These are phyloP conservation scores for Fusarium praegraminearum DNA, from an alignment of 2,329 filamentous ascomycete genomes.

Conservation along the genomic window DNA sequence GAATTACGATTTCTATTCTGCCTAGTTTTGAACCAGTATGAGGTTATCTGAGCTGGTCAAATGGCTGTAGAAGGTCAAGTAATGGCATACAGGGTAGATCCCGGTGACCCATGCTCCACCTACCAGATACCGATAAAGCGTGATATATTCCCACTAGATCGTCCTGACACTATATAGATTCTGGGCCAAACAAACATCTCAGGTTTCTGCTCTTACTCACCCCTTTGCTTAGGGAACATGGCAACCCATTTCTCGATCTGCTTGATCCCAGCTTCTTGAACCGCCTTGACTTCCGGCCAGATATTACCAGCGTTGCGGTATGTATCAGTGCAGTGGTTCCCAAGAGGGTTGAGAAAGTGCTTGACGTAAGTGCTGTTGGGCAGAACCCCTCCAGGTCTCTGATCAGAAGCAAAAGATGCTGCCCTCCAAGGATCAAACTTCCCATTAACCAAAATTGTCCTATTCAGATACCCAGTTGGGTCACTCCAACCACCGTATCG, in stretches of 20 bases:
- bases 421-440: constrained; percentile 3
- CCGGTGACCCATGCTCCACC: too few relatives aligned
- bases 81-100: too few relatives aligned
- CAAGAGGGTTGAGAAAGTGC: background rate
- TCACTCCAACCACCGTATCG: constrained; percentile 14
- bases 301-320: constrained; percentile 7
- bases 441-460: constrained; percentile 7
- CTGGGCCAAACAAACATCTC: too few relatives aligned
- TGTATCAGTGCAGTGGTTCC: constrained; percentile 8
- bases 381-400: constrained; percentile 8
- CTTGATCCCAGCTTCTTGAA: constrained; percentile 9
- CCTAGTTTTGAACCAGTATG: too few relatives aligned
- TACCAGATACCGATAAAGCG: too few relatives aligned
- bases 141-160: too few relatives aligned
- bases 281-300: constrained; percentile 10
- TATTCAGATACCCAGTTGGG: background rate
- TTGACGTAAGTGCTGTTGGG: constrained; percentile 11
- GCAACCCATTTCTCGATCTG: constrained; percentile 8
- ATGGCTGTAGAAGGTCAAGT: too few relatives aligned
- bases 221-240: background rate
- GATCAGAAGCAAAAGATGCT: background rate
- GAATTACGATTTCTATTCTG: too few relatives aligned
- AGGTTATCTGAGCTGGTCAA: too few relatives aligned
- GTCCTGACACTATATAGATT: too few relatives aligned
- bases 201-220: too few relatives aligned